Evolutionary conservation across 2,329 filamentous ascomycete species (phyloP).

Genomic region (Pseudogymnoascus sp.): DNA sequence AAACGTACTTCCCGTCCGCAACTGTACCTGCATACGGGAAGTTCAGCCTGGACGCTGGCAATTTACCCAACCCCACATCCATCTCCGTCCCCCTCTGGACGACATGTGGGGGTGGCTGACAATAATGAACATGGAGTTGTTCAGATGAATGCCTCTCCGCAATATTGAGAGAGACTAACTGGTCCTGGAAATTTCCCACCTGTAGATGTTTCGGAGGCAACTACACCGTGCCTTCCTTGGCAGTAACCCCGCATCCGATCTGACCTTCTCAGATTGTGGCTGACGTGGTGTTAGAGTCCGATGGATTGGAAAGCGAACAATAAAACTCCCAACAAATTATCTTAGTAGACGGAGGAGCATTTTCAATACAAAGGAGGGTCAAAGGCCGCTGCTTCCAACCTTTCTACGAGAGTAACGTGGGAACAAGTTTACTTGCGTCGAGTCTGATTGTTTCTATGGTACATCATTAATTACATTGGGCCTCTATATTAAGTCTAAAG

Average conservation of each 20-base stretch:
- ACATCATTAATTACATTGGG: background rate
- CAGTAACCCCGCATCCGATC: background rate
- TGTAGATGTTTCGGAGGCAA: background rate
- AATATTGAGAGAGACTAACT: background rate
- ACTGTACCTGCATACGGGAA: background rate
- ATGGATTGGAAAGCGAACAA: background rate
- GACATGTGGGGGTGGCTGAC: constrained; percentile 1
- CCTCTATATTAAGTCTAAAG: background rate
- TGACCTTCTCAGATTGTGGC: background rate
- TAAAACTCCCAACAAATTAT: background rate
- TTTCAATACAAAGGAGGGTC: background rate
- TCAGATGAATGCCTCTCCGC: background rate
- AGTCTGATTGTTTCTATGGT: background rate
- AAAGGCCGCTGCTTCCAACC: too few species aligned
- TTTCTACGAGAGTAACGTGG: background rate
- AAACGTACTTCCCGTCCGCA: background rate
- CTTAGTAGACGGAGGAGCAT: background rate
- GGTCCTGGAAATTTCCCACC: background rate
- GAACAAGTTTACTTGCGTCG: background rate
- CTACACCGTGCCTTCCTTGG: background rate
- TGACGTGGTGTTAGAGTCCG: background rate
- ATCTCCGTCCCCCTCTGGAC: background rate
- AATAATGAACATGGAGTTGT: background rate
- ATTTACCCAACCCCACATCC: background rate
- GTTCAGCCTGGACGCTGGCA: background rate